Evolutionary conservation across 1,139 yeast species (phyloP), one percentile per base, ranked within the genome.

Genomic region (Suhomyces panamericanus): DNA sequence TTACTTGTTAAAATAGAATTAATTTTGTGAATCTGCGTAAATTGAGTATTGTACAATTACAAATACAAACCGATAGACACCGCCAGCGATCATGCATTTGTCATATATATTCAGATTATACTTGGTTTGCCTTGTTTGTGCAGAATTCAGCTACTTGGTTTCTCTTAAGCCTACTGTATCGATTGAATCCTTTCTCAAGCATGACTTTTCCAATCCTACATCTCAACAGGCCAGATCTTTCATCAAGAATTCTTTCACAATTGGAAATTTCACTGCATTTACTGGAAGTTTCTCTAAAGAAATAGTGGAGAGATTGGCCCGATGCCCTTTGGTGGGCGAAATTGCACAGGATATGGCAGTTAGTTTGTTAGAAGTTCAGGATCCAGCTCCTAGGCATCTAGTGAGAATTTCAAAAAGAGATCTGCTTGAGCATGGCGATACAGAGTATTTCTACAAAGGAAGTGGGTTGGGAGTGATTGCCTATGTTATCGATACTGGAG

Each of bases 401-500:
- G 87, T 85, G 0, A 62, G 90, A 33, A 54, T 85, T 3, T 83
- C 90, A 2, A 80, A 83, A 49, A 63, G 73, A 32, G 66, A 67
- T 7, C 64, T 58, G 38, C 57, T 81, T 45, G 50, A 48, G 42
- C 44, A 58, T 38, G 41, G 55, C 42, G 32, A 56, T 40, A 55
- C 61, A 46, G 62, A 68, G 17, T 81, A 76, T 50, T 61, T 56
- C 46, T 84, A 77, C 54, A 71, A 74, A 13, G 62, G 58, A 13
- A 70, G 70, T 12, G 82, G 90, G 0, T 54, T 63, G 8, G 80
- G 75, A 13, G 86, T 87, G 0, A 77, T 75, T 51, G 96, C 82
- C 0, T 90, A 88, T 60, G 80, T 90, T n/a, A 68, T 89, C 36
- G 97, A 90, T 61, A 85, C 95, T 1, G 96, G 96, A 0, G 66